Evolutionary conservation across 2,329 filamentous ascomycete species (phyloP).

Genomic region (Pyrenochaeta sp.): DNA sequence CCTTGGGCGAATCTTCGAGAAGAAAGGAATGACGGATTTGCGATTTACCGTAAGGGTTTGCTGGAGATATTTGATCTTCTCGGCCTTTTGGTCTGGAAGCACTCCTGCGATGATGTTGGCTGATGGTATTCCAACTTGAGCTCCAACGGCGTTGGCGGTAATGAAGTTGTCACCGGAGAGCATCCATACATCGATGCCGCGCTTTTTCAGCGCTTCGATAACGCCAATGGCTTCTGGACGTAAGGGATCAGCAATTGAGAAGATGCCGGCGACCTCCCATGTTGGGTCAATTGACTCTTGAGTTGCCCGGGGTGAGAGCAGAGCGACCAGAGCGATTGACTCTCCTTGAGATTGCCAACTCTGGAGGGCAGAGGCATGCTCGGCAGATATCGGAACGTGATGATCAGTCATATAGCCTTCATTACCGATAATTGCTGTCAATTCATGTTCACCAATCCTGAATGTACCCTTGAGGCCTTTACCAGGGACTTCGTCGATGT

Average conservation of each 20-base stretch:
- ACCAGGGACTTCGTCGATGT: constrained; percentile 72
- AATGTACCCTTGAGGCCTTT: constrained; percentile 72
- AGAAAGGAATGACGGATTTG: constrained; percentile 23
- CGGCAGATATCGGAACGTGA: constrained; percentile 35
- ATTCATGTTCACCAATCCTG: constrained; percentile 35
- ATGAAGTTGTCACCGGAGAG: constrained; percentile 87
- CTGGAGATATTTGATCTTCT: constrained; percentile 66
- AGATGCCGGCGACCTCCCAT: constrained; percentile 65
- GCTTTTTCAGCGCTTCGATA: constrained; percentile 68
- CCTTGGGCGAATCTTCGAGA: constrained; percentile 3
- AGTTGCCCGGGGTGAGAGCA: constrained; percentile 10
- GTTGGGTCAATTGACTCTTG: constrained; percentile 6
- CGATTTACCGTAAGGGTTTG: constrained; percentile 35
- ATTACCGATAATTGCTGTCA: constrained; percentile 71
- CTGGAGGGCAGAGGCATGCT: constrained; percentile 32
- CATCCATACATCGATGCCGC: constrained; percentile 84
- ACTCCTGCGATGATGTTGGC: constrained; percentile 86
- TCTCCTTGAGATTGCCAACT: constrained; percentile 53
- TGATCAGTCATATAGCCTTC: constrained; percentile 68
- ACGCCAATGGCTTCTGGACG: constrained; percentile 74
- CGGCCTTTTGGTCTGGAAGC: constrained; percentile 81
- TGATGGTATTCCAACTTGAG: constrained; percentile 74
- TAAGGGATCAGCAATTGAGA: constrained; percentile 83
- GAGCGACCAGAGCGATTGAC: constrained; percentile 52
- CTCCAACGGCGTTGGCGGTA: constrained; percentile 82